Evolutionary conservation across 495 filamentous ascomycete species (phyloP), one percentile per base, ranked within the genome.

Genomic region (Symbiotaphrina buchneri): DNA sequence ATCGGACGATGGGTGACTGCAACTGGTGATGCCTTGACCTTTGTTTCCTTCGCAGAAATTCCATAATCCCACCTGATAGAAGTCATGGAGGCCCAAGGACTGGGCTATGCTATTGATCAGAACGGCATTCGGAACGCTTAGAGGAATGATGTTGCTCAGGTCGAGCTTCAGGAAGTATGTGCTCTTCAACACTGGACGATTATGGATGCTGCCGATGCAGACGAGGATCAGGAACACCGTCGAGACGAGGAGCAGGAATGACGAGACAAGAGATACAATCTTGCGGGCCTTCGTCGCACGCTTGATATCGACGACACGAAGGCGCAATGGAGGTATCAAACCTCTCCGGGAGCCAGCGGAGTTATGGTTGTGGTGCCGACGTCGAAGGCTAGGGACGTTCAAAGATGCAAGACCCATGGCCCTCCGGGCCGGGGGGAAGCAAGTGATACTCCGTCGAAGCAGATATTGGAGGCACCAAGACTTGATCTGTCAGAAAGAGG

Each of bases 21-120:
- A 94, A 36, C 47, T 47, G 6, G 78, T 85, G 30, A 87, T 71
- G 4, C 78, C 76, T 36, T 64, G 51, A 27, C 58, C 57, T 26
- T 69, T 50, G 49, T 81, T 84, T 11, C 84, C 84, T 52, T 85
- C 77, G 42, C 84, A 94, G 46, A 73, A 91, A 21, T 65, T 70
- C 83, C 83, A 94, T 8, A 93, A 48, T 4, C 84, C 84, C 21
- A 91, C 81, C 42, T 79, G 72, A 47, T 95, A 95, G 52, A 87
- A 95, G 52, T 93, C 84, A 40, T 90, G 79, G 11, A 93, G 56
- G 5, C 84, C 84, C 29, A 95, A 62, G 7, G 73, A 73, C 24
- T 74, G 77, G n/a, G 83, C 83, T 35, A 93, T 80, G 32, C 61
- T 74, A 53, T 92, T 92, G 53, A 91, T 75, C 8, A 92, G 56